A percentile compares a stretch with the other conserved stretches of the same genome.
phyloP scores from a whole-genome alignment of 805 yeast genomes.

The Torulaspora indica region DNA sequence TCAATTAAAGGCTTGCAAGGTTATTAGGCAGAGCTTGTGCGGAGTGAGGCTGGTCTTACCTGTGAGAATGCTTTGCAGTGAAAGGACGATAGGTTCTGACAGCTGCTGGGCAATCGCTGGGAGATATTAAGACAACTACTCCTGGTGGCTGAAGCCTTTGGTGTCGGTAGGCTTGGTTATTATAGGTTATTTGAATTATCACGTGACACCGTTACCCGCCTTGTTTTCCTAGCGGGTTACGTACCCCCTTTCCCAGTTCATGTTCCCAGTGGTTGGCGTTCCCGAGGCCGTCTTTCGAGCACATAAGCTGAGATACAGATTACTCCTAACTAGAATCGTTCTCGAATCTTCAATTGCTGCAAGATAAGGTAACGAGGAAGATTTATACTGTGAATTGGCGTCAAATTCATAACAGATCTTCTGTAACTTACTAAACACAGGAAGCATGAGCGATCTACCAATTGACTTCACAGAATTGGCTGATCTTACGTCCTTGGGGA shows the following conservation, averaged over 20 bases:
- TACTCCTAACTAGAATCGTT: no score
- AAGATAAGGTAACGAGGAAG: background rate
- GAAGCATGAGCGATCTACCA: slow-evolving; percentile 65
- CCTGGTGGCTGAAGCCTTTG: no score
- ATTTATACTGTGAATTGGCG: background rate
- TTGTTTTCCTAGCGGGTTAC: background rate
- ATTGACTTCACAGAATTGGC: slow-evolving; percentile 95
- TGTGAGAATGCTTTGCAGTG: no score
- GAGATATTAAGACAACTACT: no score
- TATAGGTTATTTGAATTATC: no score
- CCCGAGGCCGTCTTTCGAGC: slow-evolving; percentile 1
- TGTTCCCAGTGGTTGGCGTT: background rate
- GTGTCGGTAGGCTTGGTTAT: no score
- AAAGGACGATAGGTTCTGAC: no score
- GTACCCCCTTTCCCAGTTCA: background rate
- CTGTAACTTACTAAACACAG: background rate
- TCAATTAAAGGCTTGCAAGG: no score
- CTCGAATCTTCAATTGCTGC: background rate
- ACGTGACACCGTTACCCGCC: no score
- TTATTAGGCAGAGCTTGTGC: no score
- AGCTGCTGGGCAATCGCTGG: no score
- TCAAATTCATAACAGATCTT: slow-evolving; percentile 2
- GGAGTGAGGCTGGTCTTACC: no score
- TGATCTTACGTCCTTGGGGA: slow-evolving; percentile 81
- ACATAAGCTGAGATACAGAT: background rate